Conservation (phyloP, 2,329 filamentous ascomycete species). For the Shiraia sp. region DNA sequence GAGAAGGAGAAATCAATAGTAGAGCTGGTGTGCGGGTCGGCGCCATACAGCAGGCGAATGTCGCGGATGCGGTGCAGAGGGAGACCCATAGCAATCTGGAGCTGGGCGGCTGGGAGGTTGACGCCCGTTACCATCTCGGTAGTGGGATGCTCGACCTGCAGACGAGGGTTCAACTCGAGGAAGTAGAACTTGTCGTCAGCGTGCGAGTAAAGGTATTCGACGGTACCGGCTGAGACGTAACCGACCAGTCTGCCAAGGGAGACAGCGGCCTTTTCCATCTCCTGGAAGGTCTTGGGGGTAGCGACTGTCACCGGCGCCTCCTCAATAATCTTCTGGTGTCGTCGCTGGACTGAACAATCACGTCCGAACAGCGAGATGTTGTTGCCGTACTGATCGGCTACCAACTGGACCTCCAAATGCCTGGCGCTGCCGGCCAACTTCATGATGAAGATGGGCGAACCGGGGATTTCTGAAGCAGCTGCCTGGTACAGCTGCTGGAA, state of each 20-base stretch:
- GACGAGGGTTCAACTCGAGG: constrained; percentile 95
- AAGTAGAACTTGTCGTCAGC: constrained; percentile 99
- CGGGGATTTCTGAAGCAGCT: constrained; percentile 94
- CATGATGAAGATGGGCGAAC: constrained; percentile 99
- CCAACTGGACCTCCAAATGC: constrained; percentile 94
- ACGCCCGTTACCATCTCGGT: constrained; percentile 99
- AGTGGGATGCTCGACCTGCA: constrained; percentile 98
- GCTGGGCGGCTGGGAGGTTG: constrained; percentile 93
- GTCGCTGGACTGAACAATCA: constrained; percentile 97
- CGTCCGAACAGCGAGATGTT: constrained; percentile 98
- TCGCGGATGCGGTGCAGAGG: constrained; percentile 94
- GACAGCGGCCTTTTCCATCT: constrained; percentile 96
- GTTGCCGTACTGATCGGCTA: constrained; percentile 99
- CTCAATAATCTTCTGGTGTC: constrained; percentile 99
- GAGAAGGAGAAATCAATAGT: constrained; percentile 98
- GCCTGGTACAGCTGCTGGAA: constrained; percentile 92
- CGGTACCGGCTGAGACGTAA: constrained; percentile 97
- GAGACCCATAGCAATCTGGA: constrained; percentile 98
- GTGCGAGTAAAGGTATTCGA: constrained; percentile 98
- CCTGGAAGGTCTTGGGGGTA: constrained; percentile 83
- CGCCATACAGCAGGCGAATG: constrained; percentile 93
- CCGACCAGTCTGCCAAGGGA: constrained; percentile 91
- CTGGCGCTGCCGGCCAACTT: constrained; percentile 95
- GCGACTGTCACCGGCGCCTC: constrained; percentile 98
- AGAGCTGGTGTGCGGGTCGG: constrained; percentile 82